These are phyloP conservation scores for Brachypodium distachyon DNA, from an alignment of 202 grass and related monocot species.

Conservation along the genomic window DNA sequence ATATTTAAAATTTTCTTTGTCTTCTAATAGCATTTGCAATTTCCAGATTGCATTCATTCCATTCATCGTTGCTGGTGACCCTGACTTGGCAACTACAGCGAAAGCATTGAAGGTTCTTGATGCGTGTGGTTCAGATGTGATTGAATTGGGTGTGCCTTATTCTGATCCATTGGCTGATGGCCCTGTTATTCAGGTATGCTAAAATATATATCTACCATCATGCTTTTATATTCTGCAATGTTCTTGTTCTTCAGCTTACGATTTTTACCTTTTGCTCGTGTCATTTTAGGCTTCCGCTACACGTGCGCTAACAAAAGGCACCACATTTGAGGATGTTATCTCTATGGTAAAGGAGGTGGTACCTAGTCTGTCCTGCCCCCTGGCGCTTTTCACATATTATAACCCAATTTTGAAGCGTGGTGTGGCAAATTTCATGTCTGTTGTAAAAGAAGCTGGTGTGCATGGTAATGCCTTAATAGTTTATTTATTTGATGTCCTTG, in stretches of 20 bases:
- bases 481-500: not conserved
- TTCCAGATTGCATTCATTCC: slow-evolving; percentile 69
- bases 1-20: not conserved
- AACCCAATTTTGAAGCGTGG: slow-evolving; percentile 97
- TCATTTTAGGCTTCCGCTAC: slow-evolving; percentile 75
- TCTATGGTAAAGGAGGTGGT: slow-evolving; percentile 87
- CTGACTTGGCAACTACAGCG: slow-evolving; percentile 68
- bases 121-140: slow-evolving; percentile 71
- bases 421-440: slow-evolving; percentile 72
- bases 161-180: slow-evolving; percentile 90
- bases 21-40: not conserved
- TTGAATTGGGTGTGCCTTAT: slow-evolving; percentile 91
- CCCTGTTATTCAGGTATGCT: slow-evolving; percentile 85
- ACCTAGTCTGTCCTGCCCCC: slow-evolving; percentile 80
- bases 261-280: not conserved
- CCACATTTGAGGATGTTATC: slow-evolving; percentile 84
- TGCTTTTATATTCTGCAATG: not conserved
- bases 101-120: slow-evolving; percentile 89
- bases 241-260: not conserved
- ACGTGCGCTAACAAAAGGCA: slow-evolving; percentile 76
- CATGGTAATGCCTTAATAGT: slow-evolving; percentile 39
- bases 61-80: slow-evolving; percentile 88
- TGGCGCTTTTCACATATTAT: slow-evolving; percentile 94
- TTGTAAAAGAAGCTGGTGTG: slow-evolving; percentile 76
- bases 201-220: not conserved